These are phyloP conservation scores for Linnemannia exigua DNA, from an alignment of 192 early-diverging fungal species.

Conservation along the genomic window DNA sequence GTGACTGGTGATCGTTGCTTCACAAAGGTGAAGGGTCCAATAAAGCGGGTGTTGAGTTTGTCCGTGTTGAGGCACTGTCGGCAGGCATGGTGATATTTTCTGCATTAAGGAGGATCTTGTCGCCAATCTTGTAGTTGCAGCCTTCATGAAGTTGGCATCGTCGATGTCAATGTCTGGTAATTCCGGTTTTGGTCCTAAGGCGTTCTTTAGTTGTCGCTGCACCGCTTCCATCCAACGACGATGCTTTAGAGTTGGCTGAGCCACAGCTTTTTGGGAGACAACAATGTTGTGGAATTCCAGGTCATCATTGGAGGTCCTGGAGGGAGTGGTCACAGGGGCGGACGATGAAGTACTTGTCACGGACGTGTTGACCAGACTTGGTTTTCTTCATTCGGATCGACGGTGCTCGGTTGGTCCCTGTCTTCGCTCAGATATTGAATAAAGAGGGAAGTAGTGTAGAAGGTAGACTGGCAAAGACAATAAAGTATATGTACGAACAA, in stretches of 20 bases:
- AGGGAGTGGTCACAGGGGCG: no score
- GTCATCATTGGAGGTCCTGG: no score
- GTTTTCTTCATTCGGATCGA: neutral
- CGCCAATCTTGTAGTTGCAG: constrained; percentile 9
- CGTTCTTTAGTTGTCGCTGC: constrained; percentile 9
- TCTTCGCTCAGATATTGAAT: constrained; percentile 8
- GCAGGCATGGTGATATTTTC: neutral
- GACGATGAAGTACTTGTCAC: no score
- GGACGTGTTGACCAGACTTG: constrained; percentile 11
- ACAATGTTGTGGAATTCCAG: no score
- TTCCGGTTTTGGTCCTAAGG: constrained; percentile 7
- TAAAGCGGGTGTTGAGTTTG: neutral
- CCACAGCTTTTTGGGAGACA: no score
- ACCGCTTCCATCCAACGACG: constrained; percentile 1
- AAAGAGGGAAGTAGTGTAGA: no score
- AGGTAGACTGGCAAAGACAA: neutral
- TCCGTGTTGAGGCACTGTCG: neutral
- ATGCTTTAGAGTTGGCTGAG: no score
- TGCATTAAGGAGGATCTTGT: neutral
- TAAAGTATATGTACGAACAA: no score
- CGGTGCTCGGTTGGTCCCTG: neutral
- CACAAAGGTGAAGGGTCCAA: neutral
- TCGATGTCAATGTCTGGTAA: constrained; percentile 29
- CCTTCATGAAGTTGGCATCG: constrained; percentile 30
- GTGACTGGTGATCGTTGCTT: constrained; percentile 22